phyloP scores from a whole-genome alignment of 495 filamentous ascomycete species.

The Glutinoglossum americanum region DNA sequence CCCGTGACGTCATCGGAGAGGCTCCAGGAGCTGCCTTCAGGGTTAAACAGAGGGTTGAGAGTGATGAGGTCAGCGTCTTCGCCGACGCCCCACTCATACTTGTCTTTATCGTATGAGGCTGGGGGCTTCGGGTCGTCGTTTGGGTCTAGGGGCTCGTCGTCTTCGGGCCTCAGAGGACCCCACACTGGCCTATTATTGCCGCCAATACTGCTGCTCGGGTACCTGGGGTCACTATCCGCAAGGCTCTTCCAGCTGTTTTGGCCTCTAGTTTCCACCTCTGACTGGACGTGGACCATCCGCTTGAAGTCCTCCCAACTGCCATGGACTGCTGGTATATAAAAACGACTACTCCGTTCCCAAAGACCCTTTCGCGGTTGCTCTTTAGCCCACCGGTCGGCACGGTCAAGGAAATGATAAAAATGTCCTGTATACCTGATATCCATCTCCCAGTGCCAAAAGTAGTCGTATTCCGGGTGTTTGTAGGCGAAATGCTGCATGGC shows the following conservation, averaged over 20 bases:
- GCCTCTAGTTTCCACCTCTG: constrained; percentile 35
- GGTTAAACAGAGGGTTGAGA: constrained; percentile 86
- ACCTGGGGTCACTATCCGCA: neutral
- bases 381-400: constrained; percentile 50
- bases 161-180: constrained; percentile 57
- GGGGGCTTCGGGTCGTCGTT: constrained; percentile 51
- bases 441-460: constrained; percentile 98
- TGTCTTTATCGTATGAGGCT: constrained; percentile 50
- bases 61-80: constrained; percentile 90
- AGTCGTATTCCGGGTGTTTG: constrained; percentile 81
- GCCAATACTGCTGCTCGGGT: constrained; percentile 18
- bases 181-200: constrained; percentile 57
- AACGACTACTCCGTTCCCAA: constrained; percentile 83
- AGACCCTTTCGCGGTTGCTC: constrained; percentile 73
- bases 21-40: constrained; percentile 69
- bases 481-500: constrained; percentile 83
- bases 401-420: constrained; percentile 73
- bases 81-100: constrained; percentile 70
- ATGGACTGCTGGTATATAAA: constrained; percentile 77
- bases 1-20: constrained; percentile 77
- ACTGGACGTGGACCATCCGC: constrained; percentile 79
- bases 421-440: constrained; percentile 93
- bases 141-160: constrained; percentile 45
- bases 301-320: constrained; percentile 84
- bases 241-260: neutral